Evolutionary conservation across 441 rosid genomes (phyloP), one percentile per base, ranked within the genome.

Genomic region (Euphorbia celastroides): DNA sequence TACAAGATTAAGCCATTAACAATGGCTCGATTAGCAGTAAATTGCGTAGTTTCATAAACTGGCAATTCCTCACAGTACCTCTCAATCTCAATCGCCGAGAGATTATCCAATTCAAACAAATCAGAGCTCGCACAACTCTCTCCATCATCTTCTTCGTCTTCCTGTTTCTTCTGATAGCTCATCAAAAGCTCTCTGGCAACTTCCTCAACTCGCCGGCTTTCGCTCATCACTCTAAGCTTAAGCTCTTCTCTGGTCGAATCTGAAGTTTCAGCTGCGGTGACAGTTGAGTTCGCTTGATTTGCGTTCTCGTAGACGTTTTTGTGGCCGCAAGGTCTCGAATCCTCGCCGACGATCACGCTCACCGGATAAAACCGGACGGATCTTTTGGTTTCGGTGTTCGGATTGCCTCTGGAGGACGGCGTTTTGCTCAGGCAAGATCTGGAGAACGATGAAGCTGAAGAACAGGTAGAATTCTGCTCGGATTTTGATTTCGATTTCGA

Each of bases 41-140:
- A 79, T 82, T 85, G 84, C 13, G 98, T 93, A 30, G 97, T 89
- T 78, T 88, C 98, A 69, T 93, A 93, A 64, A 93, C 97, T 0
- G 98, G 97, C 68, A 93, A 71, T 76, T 93, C 98, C 75, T 90
- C 86, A 0, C 83, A 44, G 38, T 89, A 92, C 84, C 87, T 82
- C 42, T 88, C 86, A 31, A 80, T 78, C 58, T 89, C 98, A 61
- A 88, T 81, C 16, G 77, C 80, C 13, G 88, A 84, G 56, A 88
- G 89, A 84, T 86, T 78, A 80, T 93, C 98, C 77, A 93, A 62
- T 64, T 93, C 98, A 34, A 93, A 93, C 26, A 93, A 75, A 79
- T 93, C 98, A 0, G 98, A 93, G 75, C 98, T 93, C 20, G 97
- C 86, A 54, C 63, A 90, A 66, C 98, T 93, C 28, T 80, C 93